Evolutionary conservation across 208 protist species (phyloP), one percentile per base, ranked within the genome.

Genomic region (Leishmania tropica): DNA sequence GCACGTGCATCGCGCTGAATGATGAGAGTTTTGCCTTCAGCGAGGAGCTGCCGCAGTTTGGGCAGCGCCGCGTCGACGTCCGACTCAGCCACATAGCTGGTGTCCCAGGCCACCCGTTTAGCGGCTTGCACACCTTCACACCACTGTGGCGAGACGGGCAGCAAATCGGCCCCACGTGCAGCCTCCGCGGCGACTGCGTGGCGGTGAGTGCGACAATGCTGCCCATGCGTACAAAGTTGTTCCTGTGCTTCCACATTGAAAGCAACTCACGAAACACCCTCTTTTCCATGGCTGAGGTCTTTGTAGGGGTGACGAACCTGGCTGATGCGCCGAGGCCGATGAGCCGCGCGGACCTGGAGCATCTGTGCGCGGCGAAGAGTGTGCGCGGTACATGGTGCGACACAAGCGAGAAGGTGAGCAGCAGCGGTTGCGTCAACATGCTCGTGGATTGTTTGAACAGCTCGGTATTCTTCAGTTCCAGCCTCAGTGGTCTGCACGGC

Each of bases 321-420:
- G 42, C 85, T n/a, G 86, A 90, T 58, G 78, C 81, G 21, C 75
- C 79, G 45, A 88, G 81, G 73, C 78, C 84, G n/a, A 81, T 90
- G 48, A 95, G 84, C 67, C 78, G 83, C 24, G 67, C 85, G 31
- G 92, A 97, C 65, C 76, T 98, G 35, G 89, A 98, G 48, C 88
- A 87, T 54, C 79, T 89, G 40, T 89, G 88, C 60, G 81, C 84
- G 45, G 87, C 92, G 64, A 90, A 85, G 83, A 94, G 85, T 71
- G 76, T 92, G 56, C 96, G 95, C 91, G 95, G 95, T 2, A 89
- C 91, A 65, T 98, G 95, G 95, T 96, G 90, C 81, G 93, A 96
- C 80, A 79, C 83, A 5, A 83, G 80, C 47, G 85, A 89, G 51
- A 94, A 93, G 79, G 86, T 92, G 45, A 86, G 82, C 42, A 37